These are phyloP conservation scores for Paramecium bursaria DNA, from an alignment of 73 alveolate genomes.

Conservation along the genomic window DNA sequence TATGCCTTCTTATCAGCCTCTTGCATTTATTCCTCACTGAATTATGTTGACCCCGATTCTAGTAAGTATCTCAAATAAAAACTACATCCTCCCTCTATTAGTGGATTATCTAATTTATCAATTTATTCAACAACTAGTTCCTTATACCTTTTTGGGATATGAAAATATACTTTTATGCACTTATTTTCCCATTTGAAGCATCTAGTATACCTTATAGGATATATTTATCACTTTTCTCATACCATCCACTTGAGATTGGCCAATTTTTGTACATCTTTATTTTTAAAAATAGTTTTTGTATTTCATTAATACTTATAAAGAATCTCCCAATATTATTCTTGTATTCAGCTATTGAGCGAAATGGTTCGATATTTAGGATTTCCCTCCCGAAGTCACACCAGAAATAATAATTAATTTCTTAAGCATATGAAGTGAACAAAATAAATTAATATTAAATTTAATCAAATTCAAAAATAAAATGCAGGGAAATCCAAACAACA, in stretches of 20 bases:
- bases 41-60: not conserved
- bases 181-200: not conserved
- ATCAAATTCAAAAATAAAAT: too few relatives aligned
- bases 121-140: not conserved
- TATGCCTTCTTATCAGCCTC: conserved; percentile 28
- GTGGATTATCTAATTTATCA: not conserved
- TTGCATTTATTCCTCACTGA: not conserved
- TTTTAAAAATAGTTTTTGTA: not conserved
- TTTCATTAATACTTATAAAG: conserved; percentile 20
- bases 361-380: not conserved
- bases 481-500: too few relatives aligned
- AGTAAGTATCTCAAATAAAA: conserved; percentile 23
- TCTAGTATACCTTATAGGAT: conserved; percentile 16
- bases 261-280: conserved; percentile 39
- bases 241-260: conserved; percentile 47
- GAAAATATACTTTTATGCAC: not conserved
- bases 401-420: conserved; percentile 10
- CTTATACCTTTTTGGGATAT: too few relatives aligned
- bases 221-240: not conserved
- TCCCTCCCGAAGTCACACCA: conserved; percentile 44
- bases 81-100: conserved; percentile 53
- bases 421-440: too few relatives aligned
- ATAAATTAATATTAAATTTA: too few relatives aligned
- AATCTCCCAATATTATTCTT: not conserved
- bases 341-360: conserved; percentile 7